phyloP scores from a whole-genome alignment of 1,284 basidiomycete species.

The Microbotryum intermedium region DNA sequence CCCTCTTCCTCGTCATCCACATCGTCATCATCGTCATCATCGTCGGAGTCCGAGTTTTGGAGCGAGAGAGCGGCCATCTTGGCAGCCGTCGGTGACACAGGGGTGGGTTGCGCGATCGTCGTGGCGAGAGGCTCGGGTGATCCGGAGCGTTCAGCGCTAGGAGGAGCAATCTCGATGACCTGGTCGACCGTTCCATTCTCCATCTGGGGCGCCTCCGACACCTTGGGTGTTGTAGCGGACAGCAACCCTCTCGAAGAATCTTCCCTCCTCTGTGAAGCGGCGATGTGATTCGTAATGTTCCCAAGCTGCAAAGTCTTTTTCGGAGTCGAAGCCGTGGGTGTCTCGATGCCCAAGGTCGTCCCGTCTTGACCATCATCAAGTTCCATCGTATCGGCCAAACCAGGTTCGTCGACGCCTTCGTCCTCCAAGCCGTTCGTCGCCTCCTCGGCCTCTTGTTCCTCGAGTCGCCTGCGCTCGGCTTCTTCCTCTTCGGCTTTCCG shows the following conservation, averaged over 20 bases:
- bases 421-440: background rate
- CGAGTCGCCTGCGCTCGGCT: background rate
- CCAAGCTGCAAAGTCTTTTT: background rate
- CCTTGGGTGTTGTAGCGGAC: too few relatives aligned
- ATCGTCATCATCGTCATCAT: conserved; percentile 1
- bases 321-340: background rate
- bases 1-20: conserved; percentile 1
- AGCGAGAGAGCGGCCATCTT: too few relatives aligned
- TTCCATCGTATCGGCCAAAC: background rate
- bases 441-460: background rate
- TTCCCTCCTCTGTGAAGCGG: too few relatives aligned
- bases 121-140: too few relatives aligned
- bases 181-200: too few relatives aligned
- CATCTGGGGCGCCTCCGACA: too few relatives aligned
- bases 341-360: background rate
- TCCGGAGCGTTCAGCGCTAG: too few relatives aligned
- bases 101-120: too few relatives aligned
- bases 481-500: conserved; percentile 8
- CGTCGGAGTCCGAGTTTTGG: background rate
- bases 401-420: background rate
- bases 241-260: too few relatives aligned
- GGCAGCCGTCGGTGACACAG: too few relatives aligned
- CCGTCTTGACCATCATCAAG: background rate
- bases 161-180: too few relatives aligned
- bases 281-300: too few relatives aligned